phyloP scores from a whole-genome alignment of 2,329 filamentous ascomycete species.

The Exserohilum rostratum region DNA sequence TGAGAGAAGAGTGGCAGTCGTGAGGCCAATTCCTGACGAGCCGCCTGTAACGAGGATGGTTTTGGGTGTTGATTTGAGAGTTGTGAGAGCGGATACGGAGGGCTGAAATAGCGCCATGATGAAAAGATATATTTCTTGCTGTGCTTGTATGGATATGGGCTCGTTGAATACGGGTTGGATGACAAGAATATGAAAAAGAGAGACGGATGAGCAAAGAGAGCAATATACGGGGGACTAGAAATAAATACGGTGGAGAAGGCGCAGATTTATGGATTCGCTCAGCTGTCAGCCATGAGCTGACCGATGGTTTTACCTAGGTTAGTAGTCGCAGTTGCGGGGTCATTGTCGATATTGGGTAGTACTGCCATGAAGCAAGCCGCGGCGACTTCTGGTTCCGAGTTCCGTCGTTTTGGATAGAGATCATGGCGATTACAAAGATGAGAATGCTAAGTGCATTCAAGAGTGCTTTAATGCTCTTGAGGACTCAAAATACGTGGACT shows the following conservation, averaged over 20 bases:
- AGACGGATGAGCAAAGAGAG: too few relatives aligned
- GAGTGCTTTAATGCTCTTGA: too few relatives aligned
- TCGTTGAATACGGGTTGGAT: too few relatives aligned
- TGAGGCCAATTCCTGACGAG: slow-evolving; percentile 50
- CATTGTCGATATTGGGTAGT: neutral
- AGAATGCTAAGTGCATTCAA: too few relatives aligned
- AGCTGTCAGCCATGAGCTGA: neutral
- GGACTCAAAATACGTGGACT: too few relatives aligned
- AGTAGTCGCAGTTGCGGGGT: slow-evolving; percentile 17
- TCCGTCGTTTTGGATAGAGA: too few relatives aligned
- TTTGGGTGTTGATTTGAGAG: slow-evolving; percentile 35
- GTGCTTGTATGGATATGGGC: neutral
- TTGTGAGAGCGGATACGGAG: slow-evolving; percentile 20
- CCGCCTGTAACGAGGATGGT: slow-evolving; percentile 51
- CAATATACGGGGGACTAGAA: too few relatives aligned
- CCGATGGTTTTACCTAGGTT: slow-evolving; percentile 23
- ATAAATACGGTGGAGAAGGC: neutral
- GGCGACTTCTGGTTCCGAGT: too few relatives aligned
- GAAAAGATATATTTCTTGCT: neutral
- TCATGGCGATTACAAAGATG: too few relatives aligned
- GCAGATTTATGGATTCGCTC: neutral
- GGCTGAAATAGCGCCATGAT: slow-evolving; percentile 37
- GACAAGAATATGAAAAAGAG: too few relatives aligned
- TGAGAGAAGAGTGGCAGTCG: slow-evolving; percentile 49
- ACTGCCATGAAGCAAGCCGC: too few relatives aligned